A percentile compares a stretch with the other conserved stretches of the same genome.
phyloP scores from a whole-genome alignment of 192 early-diverging fungal genomes.

The Coemansia sp. region DNA sequence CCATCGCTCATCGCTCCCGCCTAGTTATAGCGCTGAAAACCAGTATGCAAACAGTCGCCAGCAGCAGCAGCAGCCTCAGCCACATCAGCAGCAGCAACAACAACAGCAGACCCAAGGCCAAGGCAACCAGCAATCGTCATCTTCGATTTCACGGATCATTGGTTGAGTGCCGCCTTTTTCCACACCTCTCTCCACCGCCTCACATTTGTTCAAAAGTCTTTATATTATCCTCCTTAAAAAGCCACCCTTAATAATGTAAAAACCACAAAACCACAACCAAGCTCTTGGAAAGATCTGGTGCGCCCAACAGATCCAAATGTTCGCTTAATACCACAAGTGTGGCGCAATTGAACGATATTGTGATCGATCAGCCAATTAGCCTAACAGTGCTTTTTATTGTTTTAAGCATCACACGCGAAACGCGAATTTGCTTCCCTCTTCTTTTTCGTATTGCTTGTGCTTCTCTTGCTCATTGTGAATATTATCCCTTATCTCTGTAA shows the following conservation, averaged over 20 bases:
- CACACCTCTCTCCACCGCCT: not conserved
- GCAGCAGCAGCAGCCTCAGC: not conserved
- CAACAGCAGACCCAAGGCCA: not conserved
- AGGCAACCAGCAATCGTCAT: constrained; percentile 9
- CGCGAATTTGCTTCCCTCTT: not conserved
- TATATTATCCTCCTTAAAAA: not conserved
- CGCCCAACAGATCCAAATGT: no score
- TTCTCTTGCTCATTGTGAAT: constrained; percentile 6
- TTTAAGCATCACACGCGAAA: no score
- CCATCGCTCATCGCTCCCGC: constrained; percentile 1
- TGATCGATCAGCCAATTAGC: not conserved
- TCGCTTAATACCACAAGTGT: not conserved
- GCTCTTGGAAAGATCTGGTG: not conserved
- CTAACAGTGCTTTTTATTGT: not conserved
- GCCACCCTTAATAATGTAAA: constrained; percentile 1
- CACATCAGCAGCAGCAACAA: not conserved
- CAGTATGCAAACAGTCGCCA: not conserved
- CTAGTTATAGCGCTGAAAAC: constrained; percentile 2
- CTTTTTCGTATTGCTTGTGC: not conserved
- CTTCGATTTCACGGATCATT: constrained; percentile 43
- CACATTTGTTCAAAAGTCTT: constrained; percentile 1
- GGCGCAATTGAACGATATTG: not conserved
- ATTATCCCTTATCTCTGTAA: not conserved
- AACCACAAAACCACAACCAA: not conserved
- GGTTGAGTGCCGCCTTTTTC: constrained; percentile 4